phyloP scores from a whole-genome alignment of 2,329 filamentous ascomycete genomes.

The Neonectria hederae region DNA sequence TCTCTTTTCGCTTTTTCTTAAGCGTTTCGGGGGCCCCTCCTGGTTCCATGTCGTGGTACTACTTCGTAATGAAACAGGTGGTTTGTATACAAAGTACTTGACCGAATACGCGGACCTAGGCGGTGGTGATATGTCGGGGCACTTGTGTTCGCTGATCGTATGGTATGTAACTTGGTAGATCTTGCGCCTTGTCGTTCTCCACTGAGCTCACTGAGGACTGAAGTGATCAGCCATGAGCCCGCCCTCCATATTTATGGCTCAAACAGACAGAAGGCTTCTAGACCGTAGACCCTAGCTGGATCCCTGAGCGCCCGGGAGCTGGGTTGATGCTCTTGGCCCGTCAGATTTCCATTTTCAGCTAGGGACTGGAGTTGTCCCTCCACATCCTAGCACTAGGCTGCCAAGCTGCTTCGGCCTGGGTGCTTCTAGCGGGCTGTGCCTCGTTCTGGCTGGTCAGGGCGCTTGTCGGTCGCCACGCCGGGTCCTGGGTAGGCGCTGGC shows the following conservation, averaged over 20 bases:
- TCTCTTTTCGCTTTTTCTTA: neutral
- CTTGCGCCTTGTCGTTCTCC: too few relatives aligned
- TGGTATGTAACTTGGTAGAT: too few relatives aligned
- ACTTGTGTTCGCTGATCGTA: neutral
- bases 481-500: constrained; percentile 14
- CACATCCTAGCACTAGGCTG: neutral
- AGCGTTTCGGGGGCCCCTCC: neutral
- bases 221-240: neutral
- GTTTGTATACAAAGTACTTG: neutral
- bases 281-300: constrained; percentile 18
- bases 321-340: constrained; percentile 27
- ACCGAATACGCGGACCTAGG: neutral
- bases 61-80: too few relatives aligned
- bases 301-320: constrained; percentile 23
- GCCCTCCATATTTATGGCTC: constrained; percentile 20
- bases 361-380: constrained; percentile 7
- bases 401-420: constrained; percentile 14
- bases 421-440: constrained; percentile 1
- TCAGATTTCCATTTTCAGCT: constrained; percentile 27
- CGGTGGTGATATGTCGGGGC: too few relatives aligned
- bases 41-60: neutral
- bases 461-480: constrained; percentile 19
- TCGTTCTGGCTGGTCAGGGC: constrained; percentile 12
- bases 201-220: neutral
- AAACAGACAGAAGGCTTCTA: constrained; percentile 27